These are phyloP conservation scores for Capronia americana DNA, from an alignment of 2,329 filamentous ascomycete species.

Conservation along the genomic window DNA sequence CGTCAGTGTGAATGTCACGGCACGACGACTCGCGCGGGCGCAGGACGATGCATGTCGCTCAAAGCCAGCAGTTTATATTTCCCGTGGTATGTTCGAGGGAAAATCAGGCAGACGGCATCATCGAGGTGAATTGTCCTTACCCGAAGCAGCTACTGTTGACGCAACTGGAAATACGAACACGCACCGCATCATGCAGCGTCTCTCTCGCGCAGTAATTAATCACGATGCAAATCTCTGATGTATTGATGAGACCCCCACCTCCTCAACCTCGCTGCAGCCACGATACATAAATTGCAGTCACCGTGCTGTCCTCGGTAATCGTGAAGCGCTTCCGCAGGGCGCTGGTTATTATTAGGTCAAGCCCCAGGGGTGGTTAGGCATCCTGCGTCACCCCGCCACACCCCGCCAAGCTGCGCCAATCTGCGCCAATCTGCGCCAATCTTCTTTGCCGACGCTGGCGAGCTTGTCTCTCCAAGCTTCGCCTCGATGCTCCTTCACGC, in stretches of 20 bases:
- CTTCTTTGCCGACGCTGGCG: background rate
- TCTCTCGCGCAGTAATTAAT: no score
- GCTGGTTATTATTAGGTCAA: no score
- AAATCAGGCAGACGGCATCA: conserved; percentile 9
- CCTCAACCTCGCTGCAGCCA: background rate
- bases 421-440: background rate
- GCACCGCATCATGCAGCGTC: no score
- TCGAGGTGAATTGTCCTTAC: conserved; percentile 2
- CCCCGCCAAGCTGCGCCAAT: background rate
- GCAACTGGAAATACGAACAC: conserved; percentile 1
- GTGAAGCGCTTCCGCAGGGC: no score
- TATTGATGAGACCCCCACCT: background rate
- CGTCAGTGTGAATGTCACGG: background rate
- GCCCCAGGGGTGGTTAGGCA: no score
- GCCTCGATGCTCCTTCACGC: background rate
- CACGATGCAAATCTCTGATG: background rate
- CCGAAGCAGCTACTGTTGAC: conserved; percentile 11
- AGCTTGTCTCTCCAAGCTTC: background rate
- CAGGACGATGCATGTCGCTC: background rate
- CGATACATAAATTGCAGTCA: background rate
- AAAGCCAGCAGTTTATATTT: background rate
- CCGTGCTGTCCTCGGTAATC: no score
- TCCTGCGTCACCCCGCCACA: background rate
- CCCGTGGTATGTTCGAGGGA: background rate
- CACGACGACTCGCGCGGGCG: background rate